Evolutionary conservation across 1,284 basidiomycete genomes (phyloP).

Genomic region (Cystobasidium sp.): DNA sequence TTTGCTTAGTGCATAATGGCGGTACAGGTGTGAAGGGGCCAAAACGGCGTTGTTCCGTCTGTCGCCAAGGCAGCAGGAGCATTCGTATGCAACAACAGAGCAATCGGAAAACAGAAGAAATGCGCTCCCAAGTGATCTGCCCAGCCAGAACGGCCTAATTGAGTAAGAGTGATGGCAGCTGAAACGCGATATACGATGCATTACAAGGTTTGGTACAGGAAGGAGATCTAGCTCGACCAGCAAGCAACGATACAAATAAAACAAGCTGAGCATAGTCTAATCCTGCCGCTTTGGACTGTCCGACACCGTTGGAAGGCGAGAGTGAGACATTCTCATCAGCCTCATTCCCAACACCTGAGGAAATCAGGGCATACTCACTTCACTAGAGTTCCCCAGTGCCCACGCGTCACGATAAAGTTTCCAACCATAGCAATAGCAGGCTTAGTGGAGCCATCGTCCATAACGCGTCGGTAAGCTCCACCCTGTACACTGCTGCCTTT

Average conservation of each 20-base stretch:
- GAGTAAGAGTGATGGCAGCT: no score
- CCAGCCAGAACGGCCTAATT: no score
- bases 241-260: background rate
- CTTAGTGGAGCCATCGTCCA: constrained; percentile 33
- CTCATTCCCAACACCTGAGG: background rate
- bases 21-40: no score
- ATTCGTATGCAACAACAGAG: no score
- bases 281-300: constrained; percentile 2
- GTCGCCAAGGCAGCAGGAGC: no score
- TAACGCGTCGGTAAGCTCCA: constrained; percentile 32
- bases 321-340: background rate
- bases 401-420: constrained; percentile 33
- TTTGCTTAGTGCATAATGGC: no score
- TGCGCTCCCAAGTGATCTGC: no score
- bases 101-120: no score
- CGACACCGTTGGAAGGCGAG: background rate
- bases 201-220: background rate
- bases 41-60: no score
- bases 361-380: constrained; percentile 15
- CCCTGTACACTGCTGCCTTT: constrained; percentile 23
- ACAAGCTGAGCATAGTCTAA: background rate
- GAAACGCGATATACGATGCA: no score
- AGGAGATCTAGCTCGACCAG: background rate
- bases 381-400: constrained; percentile 28
- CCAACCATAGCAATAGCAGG: constrained; percentile 24